phyloP scores from a whole-genome alignment of 2,329 filamentous ascomycete species.

The Orbilia oligospora region DNA sequence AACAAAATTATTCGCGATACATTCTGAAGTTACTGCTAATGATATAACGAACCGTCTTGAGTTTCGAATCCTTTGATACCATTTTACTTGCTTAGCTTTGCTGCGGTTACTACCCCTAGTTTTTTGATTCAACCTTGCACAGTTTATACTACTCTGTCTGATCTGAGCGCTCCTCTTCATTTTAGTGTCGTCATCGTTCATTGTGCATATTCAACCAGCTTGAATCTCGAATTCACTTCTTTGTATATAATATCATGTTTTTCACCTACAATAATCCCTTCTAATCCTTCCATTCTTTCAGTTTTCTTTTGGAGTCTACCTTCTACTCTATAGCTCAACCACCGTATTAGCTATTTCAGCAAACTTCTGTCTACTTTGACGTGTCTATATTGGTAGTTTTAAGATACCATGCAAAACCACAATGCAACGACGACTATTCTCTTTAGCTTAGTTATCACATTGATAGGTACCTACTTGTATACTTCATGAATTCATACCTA shows the following conservation, averaged over 20 bases:
- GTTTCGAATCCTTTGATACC: slow-evolving; percentile 64
- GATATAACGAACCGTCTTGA: slow-evolving; percentile 36
- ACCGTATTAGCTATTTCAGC: too few relatives aligned
- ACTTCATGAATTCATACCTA: too few relatives aligned
- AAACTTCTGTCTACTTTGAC: too few relatives aligned
- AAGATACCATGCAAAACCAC: too few relatives aligned
- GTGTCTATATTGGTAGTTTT: too few relatives aligned
- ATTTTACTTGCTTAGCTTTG: not conserved
- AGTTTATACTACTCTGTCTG: not conserved
- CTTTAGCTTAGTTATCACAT: too few relatives aligned
- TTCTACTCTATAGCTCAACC: too few relatives aligned
- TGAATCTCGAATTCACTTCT: not conserved
- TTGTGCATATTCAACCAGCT: not conserved
- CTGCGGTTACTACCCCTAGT: not conserved
- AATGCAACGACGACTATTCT: too few relatives aligned
- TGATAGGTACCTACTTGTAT: too few relatives aligned
- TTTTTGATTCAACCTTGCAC: slow-evolving; percentile 63
- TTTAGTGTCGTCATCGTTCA: not conserved
- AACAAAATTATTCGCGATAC: not conserved
- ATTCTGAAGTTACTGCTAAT: slow-evolving; percentile 65
- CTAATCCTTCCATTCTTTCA: not conserved
- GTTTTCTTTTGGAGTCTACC: not conserved
- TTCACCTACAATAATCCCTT: not conserved
- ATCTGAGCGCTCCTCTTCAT: not conserved
- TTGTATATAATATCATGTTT: not conserved